Evolutionary conservation across 345 rosid species (phyloP).

Genomic region (Eucalyptus erythrocorys): DNA sequence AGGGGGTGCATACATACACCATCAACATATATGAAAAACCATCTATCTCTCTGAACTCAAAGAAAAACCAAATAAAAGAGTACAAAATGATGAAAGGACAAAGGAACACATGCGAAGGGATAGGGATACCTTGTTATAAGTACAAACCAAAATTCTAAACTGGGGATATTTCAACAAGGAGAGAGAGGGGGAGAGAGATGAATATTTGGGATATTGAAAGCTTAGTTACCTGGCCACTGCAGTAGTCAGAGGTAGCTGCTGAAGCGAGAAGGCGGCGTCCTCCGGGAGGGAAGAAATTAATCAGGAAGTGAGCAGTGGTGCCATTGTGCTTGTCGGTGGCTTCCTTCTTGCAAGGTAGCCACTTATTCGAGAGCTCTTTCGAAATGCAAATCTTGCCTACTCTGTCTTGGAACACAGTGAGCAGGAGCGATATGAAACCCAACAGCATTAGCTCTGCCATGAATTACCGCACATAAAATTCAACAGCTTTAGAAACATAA

Average conservation of each 20-base stretch:
- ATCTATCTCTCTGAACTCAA: not conserved
- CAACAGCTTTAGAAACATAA: not conserved
- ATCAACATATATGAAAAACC: not conserved
- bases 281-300: slow-evolving; percentile 4
- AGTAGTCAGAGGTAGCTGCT: slow-evolving; percentile 3
- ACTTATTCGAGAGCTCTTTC: slow-evolving; percentile 19
- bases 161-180: not conserved
- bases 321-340: not conserved
- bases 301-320: slow-evolving; percentile 25
- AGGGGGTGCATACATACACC: not conserved
- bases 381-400: slow-evolving; percentile 47
- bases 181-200: not conserved
- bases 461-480: not conserved
- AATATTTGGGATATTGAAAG: not conserved
- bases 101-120: not conserved
- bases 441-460: slow-evolving; percentile 76
- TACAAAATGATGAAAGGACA: not conserved
- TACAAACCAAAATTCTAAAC: no score
- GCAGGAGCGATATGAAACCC: slow-evolving; percentile 75
- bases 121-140: not conserved
- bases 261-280: slow-evolving; percentile 43
- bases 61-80: not conserved
- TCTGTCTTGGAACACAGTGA: slow-evolving; percentile 44
- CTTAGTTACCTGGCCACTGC: slow-evolving; percentile 13
- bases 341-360: slow-evolving; percentile 45